Base-by-base conservation (phyloP, 257 asterid species). In the Solanum piurae region DNA sequence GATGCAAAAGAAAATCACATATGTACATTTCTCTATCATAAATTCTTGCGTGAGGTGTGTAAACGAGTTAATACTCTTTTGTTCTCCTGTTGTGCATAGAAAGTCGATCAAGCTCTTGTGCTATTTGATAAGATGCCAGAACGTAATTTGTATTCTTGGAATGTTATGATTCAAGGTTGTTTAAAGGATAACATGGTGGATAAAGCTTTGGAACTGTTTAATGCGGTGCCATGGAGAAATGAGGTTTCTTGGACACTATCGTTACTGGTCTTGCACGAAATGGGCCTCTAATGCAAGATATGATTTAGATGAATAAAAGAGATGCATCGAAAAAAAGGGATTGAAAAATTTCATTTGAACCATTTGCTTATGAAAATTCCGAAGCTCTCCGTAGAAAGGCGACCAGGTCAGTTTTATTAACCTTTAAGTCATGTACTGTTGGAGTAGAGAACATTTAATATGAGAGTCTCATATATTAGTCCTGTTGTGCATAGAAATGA, bases 191-290 rank as follows among this genome's bases (percentile, higher is more conserved):
- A 85, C 36, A 90, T 93, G 86, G 91, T 90, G 37, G 49, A 79
- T 62, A 93, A 91, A 89, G 97, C 93, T 14, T 87, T 86, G 42
- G 85, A 91, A 18, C 72, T 94, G 72, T 92, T 93, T 87, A 89
- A 94, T 21, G 86, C 84, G 4, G 86, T 93, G 92, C 93, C 94
- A 29, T 88, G 92, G 93, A 93, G 88, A 86, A 93, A 92, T 87
- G 91, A 85, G 49, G 84, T 93, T 90, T 93, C 93, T 62, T 94
- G 94, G 96, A 93, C 94, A 90, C 91, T 89, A 91, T 94, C 91
- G 94, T 93, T 49, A 91, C 94, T 3, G 94, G 96, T 46, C 92
- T 93, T 36, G 94, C 95, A 1, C 87, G 92, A 86, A 90, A 91
- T 69, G 94, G 97, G 87, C 10, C 64, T 55, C 64, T 18, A 55